Conservation (phyloP, 2,329 filamentous ascomycete species). For the Aureobasidium sp. region DNA sequence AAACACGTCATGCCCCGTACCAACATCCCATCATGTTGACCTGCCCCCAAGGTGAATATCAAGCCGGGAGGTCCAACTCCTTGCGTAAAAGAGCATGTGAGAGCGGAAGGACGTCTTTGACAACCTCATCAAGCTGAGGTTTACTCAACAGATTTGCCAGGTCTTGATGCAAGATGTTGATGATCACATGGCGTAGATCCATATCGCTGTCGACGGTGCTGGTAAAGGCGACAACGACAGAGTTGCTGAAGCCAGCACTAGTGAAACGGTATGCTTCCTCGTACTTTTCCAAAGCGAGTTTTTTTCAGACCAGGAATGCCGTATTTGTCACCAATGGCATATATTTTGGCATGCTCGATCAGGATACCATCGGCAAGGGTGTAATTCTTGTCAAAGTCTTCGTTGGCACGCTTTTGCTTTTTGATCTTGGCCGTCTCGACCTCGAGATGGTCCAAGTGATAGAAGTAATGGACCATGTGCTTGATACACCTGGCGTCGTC, state of each 20-base stretch:
- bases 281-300: constrained; percentile 24
- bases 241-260: constrained; percentile 26
- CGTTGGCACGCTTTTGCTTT: background rate
- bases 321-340: constrained; percentile 23
- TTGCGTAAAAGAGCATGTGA: constrained; percentile 20
- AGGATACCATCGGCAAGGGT: constrained; percentile 24
- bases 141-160: background rate
- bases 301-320: constrained; percentile 23
- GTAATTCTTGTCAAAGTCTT: constrained; percentile 19
- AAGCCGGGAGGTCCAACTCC: too few relatives aligned
- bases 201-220: constrained; percentile 26
- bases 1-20: too few relatives aligned
- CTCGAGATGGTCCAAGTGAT: constrained; percentile 19
- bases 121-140: constrained; percentile 25
- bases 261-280: constrained; percentile 22
- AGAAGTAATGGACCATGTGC: constrained; percentile 26
- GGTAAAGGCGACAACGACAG: constrained; percentile 25
- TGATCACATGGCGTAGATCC: constrained; percentile 28
- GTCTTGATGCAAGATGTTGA: constrained; percentile 18
- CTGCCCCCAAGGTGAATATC: too few relatives aligned
- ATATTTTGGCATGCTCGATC: constrained; percentile 23
- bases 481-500: constrained; percentile 24
- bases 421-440: background rate
- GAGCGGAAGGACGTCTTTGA: constrained; percentile 26
- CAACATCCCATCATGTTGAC: too few relatives aligned